Evolutionary conservation across 2,329 filamentous ascomycete genomes (phyloP).

Genomic region (Aspergillus neoniger): DNA sequence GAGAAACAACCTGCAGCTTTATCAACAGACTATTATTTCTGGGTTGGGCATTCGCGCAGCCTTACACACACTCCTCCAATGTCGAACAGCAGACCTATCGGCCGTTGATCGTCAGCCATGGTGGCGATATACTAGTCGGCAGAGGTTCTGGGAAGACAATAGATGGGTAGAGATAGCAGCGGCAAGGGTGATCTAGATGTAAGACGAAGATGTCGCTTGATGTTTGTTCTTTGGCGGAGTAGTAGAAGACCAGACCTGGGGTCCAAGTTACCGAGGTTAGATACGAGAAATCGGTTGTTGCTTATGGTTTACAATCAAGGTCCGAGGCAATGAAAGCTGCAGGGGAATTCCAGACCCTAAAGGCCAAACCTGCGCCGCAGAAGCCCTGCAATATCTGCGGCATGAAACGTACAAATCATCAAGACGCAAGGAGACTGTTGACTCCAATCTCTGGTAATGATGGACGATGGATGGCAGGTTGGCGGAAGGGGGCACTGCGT

Average conservation of each 20-base stretch:
- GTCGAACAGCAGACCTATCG: constrained; percentile 84
- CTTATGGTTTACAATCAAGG: neutral
- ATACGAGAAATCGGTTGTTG: constrained; percentile 1
- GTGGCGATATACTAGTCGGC: neutral
- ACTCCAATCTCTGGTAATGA: neutral
- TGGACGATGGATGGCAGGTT: neutral
- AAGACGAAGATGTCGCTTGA: neutral
- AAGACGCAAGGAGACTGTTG: neutral
- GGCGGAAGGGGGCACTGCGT: neutral
- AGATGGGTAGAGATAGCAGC: neutral
- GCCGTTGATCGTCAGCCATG: constrained; percentile 51
- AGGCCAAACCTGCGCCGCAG: neutral
- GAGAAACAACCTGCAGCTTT: constrained; percentile 71
- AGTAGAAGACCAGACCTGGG: constrained; percentile 4
- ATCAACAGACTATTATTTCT: constrained; percentile 12
- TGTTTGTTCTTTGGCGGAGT: constrained; percentile 13
- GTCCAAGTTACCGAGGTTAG: constrained; percentile 33
- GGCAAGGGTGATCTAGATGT: neutral
- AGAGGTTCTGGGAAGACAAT: neutral
- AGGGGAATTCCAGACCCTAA: neutral
- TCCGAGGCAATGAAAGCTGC: neutral
- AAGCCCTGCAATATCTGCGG: neutral
- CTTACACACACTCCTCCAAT: constrained; percentile 96
- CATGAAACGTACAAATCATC: neutral
- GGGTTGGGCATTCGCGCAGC: neutral